phyloP scores from a whole-genome alignment of 2,329 filamentous ascomycete genomes.

The Fusarium multiceps region DNA sequence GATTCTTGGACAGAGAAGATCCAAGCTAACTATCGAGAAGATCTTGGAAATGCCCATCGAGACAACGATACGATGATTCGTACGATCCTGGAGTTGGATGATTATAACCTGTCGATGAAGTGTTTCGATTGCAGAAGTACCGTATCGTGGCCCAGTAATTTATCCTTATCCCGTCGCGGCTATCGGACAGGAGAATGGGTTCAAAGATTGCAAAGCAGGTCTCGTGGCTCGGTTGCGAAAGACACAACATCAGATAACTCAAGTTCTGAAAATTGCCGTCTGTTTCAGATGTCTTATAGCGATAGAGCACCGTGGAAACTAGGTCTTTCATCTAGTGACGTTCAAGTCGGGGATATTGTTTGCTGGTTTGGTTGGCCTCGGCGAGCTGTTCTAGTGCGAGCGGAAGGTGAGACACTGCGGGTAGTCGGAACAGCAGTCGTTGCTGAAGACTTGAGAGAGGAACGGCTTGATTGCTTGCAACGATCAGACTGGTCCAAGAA shows the following conservation, averaged over 20 bases:
- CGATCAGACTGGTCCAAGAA: accelerated
- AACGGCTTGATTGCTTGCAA: accelerated
- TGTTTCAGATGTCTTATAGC: background rate
- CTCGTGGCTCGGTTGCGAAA: no score
- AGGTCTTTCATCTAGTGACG: background rate
- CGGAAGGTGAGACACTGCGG: background rate
- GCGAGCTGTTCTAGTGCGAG: background rate
- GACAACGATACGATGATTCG: background rate
- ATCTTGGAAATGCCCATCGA: background rate
- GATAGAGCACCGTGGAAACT: accelerated
- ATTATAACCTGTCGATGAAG: background rate
- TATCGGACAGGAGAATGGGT: background rate
- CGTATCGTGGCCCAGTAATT: no score
- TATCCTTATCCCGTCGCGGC: no score
- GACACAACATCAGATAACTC: no score
- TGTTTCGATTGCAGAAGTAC: background rate
- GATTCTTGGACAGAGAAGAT: background rate
- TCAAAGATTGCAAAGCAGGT: background rate
- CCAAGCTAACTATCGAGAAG: background rate
- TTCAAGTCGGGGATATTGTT: background rate
- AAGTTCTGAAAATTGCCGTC: no score
- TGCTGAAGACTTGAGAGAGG: background rate
- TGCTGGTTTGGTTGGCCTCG: background rate
- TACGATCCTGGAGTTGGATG: background rate
- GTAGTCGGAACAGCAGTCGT: background rate